Conservation (phyloP, 495 filamentous ascomycete species). For the Penicillium ucsense region DNA sequence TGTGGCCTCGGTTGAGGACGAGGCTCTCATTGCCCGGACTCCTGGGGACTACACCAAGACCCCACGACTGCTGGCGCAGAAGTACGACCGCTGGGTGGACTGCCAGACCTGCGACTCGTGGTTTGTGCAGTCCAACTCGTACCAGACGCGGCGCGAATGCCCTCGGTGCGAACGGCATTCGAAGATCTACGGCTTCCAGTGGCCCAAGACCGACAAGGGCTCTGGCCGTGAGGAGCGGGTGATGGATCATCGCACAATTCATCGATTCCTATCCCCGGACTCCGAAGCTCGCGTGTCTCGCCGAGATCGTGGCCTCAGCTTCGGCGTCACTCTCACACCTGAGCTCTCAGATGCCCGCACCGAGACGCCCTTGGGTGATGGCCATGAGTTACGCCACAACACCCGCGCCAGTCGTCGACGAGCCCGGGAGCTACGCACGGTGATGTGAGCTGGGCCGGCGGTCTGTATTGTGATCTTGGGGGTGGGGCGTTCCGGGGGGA, state of each 20-base stretch:
- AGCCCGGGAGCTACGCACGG: constrained; percentile 28
- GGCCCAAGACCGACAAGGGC: constrained; percentile 89
- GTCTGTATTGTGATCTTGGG: background rate
- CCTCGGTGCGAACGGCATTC: constrained; percentile 91
- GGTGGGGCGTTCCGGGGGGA: too few relatives aligned
- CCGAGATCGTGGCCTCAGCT: constrained; percentile 33
- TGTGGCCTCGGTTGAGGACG: constrained; percentile 35
- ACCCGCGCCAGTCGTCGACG: constrained; percentile 29
- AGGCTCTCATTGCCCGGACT: constrained; percentile 34
- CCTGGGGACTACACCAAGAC: constrained; percentile 78
- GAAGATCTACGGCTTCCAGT: constrained; percentile 87
- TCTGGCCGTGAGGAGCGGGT: constrained; percentile 70
- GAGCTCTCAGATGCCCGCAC: constrained; percentile 31
- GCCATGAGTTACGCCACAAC: constrained; percentile 20
- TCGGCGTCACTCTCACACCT: constrained; percentile 28
- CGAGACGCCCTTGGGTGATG: constrained; percentile 30
- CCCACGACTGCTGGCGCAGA: constrained; percentile 56
- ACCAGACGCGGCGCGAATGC: constrained; percentile 73
- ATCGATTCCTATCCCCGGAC: constrained; percentile 57
- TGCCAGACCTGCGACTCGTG: constrained; percentile 71
- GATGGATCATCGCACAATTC: constrained; percentile 61
- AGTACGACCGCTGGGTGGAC: constrained; percentile 72
- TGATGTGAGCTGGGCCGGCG: constrained; percentile 23
- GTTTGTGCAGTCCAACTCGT: constrained; percentile 83
- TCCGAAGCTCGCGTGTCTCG: constrained; percentile 53